Evolutionary conservation across 1,284 basidiomycete genomes (phyloP).

Genomic region (Cystobasidiaceae sp.): DNA sequence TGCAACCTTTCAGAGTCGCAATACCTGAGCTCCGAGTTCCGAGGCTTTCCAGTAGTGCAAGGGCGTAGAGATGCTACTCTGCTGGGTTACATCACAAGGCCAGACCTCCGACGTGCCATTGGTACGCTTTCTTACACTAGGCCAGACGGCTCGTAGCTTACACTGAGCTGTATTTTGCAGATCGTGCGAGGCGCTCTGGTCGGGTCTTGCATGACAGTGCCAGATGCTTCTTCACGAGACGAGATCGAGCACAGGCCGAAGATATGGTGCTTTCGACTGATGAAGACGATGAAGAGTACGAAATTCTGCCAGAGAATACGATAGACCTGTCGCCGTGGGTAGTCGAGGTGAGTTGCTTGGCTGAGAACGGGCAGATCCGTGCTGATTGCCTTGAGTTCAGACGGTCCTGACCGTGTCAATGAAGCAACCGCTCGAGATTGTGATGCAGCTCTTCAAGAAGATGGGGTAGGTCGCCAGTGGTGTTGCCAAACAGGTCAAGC

Average conservation of each 20-base stretch:
- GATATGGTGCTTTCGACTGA: constrained; percentile 22
- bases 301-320: constrained; percentile 40
- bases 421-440: constrained; percentile 87
- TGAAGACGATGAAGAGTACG: constrained; percentile 36
- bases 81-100: constrained; percentile 80
- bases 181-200: constrained; percentile 62
- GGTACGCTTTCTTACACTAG: constrained; percentile 57
- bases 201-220: constrained; percentile 59
- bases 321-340: constrained; percentile 85
- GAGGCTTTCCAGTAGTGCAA: constrained; percentile 85
- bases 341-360: constrained; percentile 62
- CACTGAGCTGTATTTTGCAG: constrained; percentile 48
- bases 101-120: constrained; percentile 78
- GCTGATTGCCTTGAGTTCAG: constrained; percentile 50
- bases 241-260: constrained; percentile 19
- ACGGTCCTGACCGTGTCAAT: constrained; percentile 91
- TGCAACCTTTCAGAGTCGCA: constrained; percentile 56
- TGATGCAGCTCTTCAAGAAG: constrained; percentile 90
- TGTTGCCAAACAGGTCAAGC: background rate
- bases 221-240: constrained; percentile 59
- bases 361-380: background rate
- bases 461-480: constrained; percentile 76
- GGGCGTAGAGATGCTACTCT: constrained; percentile 55
- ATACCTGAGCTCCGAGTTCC: constrained; percentile 65
- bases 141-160: background rate